Evolutionary conservation across 2,329 filamentous ascomycete species (phyloP), one percentile per base, ranked within the genome.

Genomic region (Aspergillus fijiensis): DNA sequence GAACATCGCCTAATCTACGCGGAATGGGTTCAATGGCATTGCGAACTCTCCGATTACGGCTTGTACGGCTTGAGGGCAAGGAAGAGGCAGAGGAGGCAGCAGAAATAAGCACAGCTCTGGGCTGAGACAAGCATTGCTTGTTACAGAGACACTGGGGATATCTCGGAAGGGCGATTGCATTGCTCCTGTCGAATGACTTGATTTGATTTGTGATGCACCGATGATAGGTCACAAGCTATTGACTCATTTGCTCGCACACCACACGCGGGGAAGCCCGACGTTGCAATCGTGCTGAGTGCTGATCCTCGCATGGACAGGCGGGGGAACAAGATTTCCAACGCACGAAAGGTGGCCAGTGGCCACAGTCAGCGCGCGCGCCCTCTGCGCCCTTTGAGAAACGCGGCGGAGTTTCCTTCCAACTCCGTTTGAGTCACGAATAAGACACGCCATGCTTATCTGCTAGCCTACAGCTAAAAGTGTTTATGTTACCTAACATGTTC

Each of bases 1-100:
- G 39, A 97, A 97, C 86, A 99, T 95, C 72, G 94, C 27, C 27
- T 29, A 29, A 29, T 98, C 76, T 98, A 98, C 87, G 98, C 97
- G 5, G 6, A 9, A 45, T 19, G 80, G 95, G 94, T 80, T 96
- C 12, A 16, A 45, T 19, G 16, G n/a, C 14, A n/a, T 16, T 45
- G 14, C 39, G 16, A 45, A 45, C 39, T 45, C 39, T 29, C 27
- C 27, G 16, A 45, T 19, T 19, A 21, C 21, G 21, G 21, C 21
- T 21, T 21, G 21, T 21, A n/a, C 39, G 16, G 16, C 16, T 9
- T 45, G 6, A 9, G 39, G 5, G 5, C 6, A 5, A 45, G 16
- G 14, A 2, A 45, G 19, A 35, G 33, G 33, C 33, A 35, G 33
- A 12, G 16, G n/a, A 19, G 14, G 39, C 39, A 45, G 39, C 39